Base-by-base conservation (phyloP, 176 grass and related monocot species). In the Ananas comosus region DNA sequence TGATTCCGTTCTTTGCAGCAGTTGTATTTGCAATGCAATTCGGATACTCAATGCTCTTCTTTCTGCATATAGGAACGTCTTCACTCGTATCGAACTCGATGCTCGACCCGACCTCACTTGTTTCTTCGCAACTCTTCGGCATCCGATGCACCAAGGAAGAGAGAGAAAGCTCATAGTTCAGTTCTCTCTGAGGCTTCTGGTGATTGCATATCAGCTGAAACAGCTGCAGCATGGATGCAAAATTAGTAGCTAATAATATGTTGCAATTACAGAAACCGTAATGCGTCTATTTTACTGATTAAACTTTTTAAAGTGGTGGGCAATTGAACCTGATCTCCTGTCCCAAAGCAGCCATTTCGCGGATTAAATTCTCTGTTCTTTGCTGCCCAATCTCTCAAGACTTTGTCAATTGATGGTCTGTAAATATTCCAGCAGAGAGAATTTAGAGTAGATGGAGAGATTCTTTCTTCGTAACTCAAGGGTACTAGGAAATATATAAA, bases 71-170 rank as follows among this genome's bases (percentile, higher is more conserved):
- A 48, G 65, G 65, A 48, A 21, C 9, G 16, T 67, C 65, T 67
- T 67, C 65, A 10, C 33, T 18, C 10, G 65, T 67, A 47, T 67
- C 65, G 13, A 21, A 67, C 65, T 67, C 65, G 6, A 67, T 67
- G 65, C 65, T 67, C n/a, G 65, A 67, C 48, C 65, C 65, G 2
- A 67, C 29, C 42, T 67, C 65, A n/a, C 65, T 67, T 49, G 65
- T 67, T 67, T 67, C 65, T 49, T 67, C 65, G 1, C 24, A 33
- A 67, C 28, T 10, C 65, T 10, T 67, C 33, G 13, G 65, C 14
- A 12, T 49, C 13, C 9, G 33, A 67, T 49, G 8, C 29, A 10
- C 16, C 4, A 67, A 47, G 0, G 29, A 49, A 10, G 42, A 67
- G 10, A 67, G 65, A n/a, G 65, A 4, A 5, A 67, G 65, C 33